Evolutionary conservation across 106 monocot genomes (phyloP).

Genomic region (Vanilla planifolia): DNA sequence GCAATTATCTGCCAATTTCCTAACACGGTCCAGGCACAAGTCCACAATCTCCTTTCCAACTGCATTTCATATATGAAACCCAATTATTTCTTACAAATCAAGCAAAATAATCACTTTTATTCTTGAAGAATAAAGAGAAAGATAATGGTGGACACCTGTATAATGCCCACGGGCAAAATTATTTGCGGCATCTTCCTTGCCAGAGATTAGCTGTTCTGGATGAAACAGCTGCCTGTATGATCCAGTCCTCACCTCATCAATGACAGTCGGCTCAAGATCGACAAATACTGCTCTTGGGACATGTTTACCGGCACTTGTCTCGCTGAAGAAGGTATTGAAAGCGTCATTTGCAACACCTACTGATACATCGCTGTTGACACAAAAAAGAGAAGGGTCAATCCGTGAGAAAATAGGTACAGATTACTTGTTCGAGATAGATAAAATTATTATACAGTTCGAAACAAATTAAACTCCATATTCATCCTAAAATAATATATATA

Average conservation of each 20-base stretch:
- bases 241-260: conserved; percentile 27
- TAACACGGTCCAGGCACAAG: conserved; percentile 20
- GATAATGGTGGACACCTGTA: conserved; percentile 14
- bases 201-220: conserved; percentile 30
- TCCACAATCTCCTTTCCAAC: conserved; percentile 31
- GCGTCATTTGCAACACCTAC: conserved; percentile 19
- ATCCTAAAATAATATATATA: too few relatives aligned
- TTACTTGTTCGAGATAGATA: too few relatives aligned
- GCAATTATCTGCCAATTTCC: conserved; percentile 31
- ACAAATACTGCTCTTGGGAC: conserved; percentile 28
- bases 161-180: conserved; percentile 32
- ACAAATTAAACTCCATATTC: too few relatives aligned
- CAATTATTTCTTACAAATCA: neutral
- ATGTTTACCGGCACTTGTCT: conserved; percentile 27
- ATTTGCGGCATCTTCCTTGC: conserved; percentile 32
- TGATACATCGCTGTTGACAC: conserved; percentile 14
- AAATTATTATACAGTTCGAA: too few relatives aligned
- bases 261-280: conserved; percentile 36
- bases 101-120: neutral
- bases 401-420: too few relatives aligned
- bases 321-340: conserved; percentile 38
- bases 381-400: too few relatives aligned
- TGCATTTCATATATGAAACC: conserved; percentile 9
- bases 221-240: conserved; percentile 26
- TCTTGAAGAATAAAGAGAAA: too few relatives aligned